A percentile compares a stretch with the other conserved stretches of the same genome.
These are phyloP conservation scores for Begonia masoniana DNA, from an alignment of 306 rosid genomes.

Conservation along the genomic window DNA sequence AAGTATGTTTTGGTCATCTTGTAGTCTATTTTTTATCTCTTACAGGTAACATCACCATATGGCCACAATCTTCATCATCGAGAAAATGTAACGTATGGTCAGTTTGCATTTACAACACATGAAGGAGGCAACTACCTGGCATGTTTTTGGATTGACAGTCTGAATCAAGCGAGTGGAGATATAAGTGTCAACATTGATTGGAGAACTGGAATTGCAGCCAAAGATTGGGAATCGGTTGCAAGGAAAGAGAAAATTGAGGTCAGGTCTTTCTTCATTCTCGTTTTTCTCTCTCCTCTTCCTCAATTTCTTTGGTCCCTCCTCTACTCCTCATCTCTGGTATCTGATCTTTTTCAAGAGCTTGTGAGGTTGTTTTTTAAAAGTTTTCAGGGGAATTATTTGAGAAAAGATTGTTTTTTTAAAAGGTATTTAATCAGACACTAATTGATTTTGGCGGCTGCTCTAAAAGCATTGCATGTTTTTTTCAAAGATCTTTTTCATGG, in stretches of 20 bases:
- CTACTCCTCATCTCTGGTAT: too few species aligned
- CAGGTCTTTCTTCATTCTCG: constrained; percentile 2
- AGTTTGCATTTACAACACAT: constrained; percentile 74
- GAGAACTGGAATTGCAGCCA: constrained; percentile 91
- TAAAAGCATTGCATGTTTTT: too few species aligned
- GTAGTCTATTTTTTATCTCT: background rate
- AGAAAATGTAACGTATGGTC: constrained; percentile 68
- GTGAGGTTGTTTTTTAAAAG: too few species aligned
- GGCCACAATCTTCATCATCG: constrained; percentile 55
- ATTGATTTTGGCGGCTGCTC: too few species aligned
- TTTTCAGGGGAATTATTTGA: too few species aligned
- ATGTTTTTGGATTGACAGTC: constrained; percentile 62
- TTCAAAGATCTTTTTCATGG: too few species aligned
- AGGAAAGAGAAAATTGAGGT: constrained; percentile 93
- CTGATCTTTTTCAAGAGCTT: too few species aligned
- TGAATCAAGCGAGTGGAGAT: constrained; percentile 14
- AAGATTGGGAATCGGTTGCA: constrained; percentile 97
- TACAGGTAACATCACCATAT: constrained; percentile 83
- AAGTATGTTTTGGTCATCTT: too few species aligned
- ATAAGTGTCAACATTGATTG: constrained; percentile 60
- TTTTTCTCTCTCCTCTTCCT: too few species aligned
- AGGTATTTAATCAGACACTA: too few species aligned
- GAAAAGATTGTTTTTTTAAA: too few species aligned
- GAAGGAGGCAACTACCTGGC: constrained; percentile 87
- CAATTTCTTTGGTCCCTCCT: too few species aligned